phyloP scores from a whole-genome alignment of 164 flowering plant species.

The Piper betle region DNA sequence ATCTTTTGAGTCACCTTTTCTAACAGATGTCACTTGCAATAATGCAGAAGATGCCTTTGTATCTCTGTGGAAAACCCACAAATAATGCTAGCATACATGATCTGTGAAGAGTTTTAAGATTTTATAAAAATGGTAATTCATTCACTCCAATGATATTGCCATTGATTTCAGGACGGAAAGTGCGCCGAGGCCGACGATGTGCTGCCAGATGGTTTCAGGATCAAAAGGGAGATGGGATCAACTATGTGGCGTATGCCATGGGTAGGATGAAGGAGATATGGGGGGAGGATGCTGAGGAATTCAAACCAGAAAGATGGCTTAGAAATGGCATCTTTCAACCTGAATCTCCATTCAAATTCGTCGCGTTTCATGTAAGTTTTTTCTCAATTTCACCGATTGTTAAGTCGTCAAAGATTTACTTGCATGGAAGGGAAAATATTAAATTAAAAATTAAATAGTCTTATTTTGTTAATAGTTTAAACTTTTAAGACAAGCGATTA shows the following conservation, averaged over 20 bases:
- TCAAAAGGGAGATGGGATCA: conserved; percentile 54
- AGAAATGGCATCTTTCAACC: conserved; percentile 44
- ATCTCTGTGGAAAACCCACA: no score
- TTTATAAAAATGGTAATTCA: no score
- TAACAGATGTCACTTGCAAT: no score
- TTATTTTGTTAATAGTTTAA: no score
- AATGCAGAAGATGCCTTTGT: no score
- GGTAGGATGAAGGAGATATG: conserved; percentile 64
- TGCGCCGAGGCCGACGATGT: conserved; percentile 41
- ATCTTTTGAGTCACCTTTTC: no score
- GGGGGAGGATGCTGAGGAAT: conserved; percentile 70
- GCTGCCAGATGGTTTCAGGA: conserved; percentile 58
- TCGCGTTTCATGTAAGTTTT: conserved; percentile 47
- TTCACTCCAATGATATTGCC: not conserved
- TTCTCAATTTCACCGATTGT: not conserved
- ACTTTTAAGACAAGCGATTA: no score
- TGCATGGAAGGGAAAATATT: no score
- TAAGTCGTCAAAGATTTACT: no score
- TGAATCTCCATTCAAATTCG: conserved; percentile 63
- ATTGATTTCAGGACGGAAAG: conserved; percentile 43
- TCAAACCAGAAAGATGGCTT: conserved; percentile 65
- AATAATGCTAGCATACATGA: no score
- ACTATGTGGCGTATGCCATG: conserved; percentile 60
- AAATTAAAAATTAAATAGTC: no score
- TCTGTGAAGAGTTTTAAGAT: no score